Evolutionary conservation across 805 yeast species (phyloP).

Genomic region (Komagataella mondaviorum): DNA sequence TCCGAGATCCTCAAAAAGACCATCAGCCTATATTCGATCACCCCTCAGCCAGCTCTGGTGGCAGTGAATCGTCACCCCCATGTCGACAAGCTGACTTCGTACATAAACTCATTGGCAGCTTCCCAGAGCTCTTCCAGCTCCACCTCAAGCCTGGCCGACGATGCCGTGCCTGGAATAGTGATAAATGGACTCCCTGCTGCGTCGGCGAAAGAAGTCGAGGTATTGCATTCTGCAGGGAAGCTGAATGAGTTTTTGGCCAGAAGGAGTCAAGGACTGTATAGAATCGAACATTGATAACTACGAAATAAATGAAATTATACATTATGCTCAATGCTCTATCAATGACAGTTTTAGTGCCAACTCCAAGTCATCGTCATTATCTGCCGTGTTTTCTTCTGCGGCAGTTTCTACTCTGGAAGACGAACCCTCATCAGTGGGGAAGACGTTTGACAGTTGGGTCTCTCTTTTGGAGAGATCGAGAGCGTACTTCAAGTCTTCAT

Average conservation of each 20-base stretch:
- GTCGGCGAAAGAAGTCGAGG: slow-evolving; percentile 14
- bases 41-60: slow-evolving; percentile 20
- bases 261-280: slow-evolving; percentile 18
- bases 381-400: neutral
- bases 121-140: neutral
- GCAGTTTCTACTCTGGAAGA: neutral
- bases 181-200: slow-evolving; percentile 22
- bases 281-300: slow-evolving; percentile 6
- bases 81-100: slow-evolving; percentile 11
- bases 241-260: slow-evolving; percentile 13
- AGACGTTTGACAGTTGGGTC: neutral
- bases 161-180: slow-evolving; percentile 18
- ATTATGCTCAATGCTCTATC: slow-evolving; percentile 1
- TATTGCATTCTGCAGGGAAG: slow-evolving; percentile 10
- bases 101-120: slow-evolving; percentile 10
- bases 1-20: slow-evolving; percentile 8
- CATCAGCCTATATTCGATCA: slow-evolving; percentile 13
- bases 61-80: slow-evolving; percentile 21
- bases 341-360: neutral
- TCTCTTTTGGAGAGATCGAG: slow-evolving; percentile 10
- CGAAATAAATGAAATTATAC: slow-evolving; percentile 1
- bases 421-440: neutral
- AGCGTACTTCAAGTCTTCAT: slow-evolving; percentile 17
- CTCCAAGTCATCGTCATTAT: neutral
- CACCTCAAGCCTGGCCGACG: neutral